phyloP scores from a whole-genome alignment of 495 filamentous ascomycete genomes.

The Halenospora varia region DNA sequence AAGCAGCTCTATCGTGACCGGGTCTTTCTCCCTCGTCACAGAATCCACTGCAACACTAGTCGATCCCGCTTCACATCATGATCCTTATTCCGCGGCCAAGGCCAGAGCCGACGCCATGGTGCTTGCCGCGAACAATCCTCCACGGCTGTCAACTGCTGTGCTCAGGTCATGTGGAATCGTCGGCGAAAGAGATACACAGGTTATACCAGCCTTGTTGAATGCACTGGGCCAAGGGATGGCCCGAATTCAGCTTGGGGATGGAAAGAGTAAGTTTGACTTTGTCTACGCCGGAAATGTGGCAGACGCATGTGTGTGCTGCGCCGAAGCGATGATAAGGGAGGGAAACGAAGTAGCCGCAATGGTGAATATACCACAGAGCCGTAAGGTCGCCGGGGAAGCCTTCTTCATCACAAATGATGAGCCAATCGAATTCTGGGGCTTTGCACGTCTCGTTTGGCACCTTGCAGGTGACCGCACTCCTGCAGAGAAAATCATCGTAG shows the following conservation, averaged over 20 bases:
- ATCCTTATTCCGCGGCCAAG: slow-evolving; percentile 37
- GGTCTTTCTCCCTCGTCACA: neutral
- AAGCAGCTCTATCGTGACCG: neutral
- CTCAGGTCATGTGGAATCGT: slow-evolving; percentile 85
- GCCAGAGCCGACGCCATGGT: slow-evolving; percentile 82
- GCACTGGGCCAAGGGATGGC: slow-evolving; percentile 60
- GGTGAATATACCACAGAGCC: slow-evolving; percentile 19
- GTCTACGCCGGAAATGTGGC: slow-evolving; percentile 74
- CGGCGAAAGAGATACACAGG: slow-evolving; percentile 71
- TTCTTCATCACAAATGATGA: slow-evolving; percentile 92
- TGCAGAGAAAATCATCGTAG: neutral
- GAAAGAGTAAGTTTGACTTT: slow-evolving; percentile 81
- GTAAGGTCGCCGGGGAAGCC: slow-evolving; percentile 79
- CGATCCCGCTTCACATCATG: neutral
- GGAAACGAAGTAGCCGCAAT: neutral
- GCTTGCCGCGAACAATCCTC: slow-evolving; percentile 67
- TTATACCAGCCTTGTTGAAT: slow-evolving; percentile 56
- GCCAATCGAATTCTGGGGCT: slow-evolving; percentile 94
- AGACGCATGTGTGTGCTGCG: slow-evolving; percentile 67
- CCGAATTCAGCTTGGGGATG: slow-evolving; percentile 76
- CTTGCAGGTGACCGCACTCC: slow-evolving; percentile 46
- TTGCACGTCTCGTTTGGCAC: slow-evolving; percentile 72
- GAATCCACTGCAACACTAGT: neutral
- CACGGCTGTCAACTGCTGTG: slow-evolving; percentile 61
- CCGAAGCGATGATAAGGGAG: slow-evolving; percentile 58